Evolutionary conservation across 1,284 basidiomycete species (phyloP), one percentile per base, ranked within the genome.

Genomic region (Apiotrichum porosum): DNA sequence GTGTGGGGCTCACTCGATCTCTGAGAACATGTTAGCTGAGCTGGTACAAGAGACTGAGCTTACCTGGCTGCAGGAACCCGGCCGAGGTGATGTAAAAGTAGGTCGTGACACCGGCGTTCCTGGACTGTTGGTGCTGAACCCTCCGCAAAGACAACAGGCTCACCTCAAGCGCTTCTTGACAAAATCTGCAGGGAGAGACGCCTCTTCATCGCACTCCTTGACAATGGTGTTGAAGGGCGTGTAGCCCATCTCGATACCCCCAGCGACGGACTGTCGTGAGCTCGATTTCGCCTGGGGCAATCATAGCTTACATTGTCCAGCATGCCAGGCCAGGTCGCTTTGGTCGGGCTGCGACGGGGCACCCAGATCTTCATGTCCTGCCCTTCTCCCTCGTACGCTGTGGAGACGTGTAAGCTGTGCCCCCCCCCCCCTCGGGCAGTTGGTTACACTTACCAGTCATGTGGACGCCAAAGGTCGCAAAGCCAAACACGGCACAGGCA

Each of bases 131-230:
- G 42, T 26, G 23, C 33, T 26, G 6, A 6, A 8, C 6, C 13
- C 3, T 17, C 2, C 19, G 13, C 33, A n/a, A n/a, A 37, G n/a
- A n/a, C n/a, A 77, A 80, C 24, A 77, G n/a, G n/a, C n/a, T n/a
- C n/a, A 69, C 58, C 78, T 83, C 17, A 84, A 76, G 53, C 83
- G 71, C 35, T 75, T 71, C 38, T 78, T 73, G 2, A 88, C 82
- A 28, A 89, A 63, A 12, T 77, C 68, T 44, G 83, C 81, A 1
- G 79, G 75, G 18, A 95, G 77, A 57, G 83, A 88, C 14, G 90
- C 93, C 71, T 97, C 92, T 65, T 97, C 93, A 77, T 83, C 84
- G 56, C 88, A 86, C 72, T 98, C 94, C 64, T 95, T 93, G 35
- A 95, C 80, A 44, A 97, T 78, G 4, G 83, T 80, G 46, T 92